Conservation (phyloP, 495 filamentous ascomycete genomes). For the Aspergillus campestris region DNA sequence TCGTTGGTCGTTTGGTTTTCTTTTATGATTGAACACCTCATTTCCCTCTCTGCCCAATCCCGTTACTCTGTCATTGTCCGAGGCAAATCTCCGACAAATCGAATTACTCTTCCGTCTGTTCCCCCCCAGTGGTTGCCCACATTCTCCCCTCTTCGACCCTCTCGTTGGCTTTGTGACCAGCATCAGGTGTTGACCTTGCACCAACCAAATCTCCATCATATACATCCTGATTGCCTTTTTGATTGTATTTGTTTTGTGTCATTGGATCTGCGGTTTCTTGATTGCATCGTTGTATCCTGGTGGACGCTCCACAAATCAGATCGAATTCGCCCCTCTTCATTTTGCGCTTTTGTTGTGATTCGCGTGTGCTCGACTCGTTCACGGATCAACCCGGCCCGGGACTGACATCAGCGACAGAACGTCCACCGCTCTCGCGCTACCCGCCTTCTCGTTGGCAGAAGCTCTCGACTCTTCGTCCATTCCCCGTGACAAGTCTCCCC, state of each 20-base stretch:
- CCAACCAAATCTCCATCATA: background rate
- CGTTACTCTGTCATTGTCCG: conserved; percentile 4
- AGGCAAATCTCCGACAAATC: conserved; percentile 11
- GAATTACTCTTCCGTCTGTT: conserved; percentile 8
- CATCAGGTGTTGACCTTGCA: conserved; percentile 4
- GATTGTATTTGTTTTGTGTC: too few species aligned
- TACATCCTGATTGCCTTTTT: too few species aligned
- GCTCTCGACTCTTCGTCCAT: conserved; percentile 12
- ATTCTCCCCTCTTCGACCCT: background rate
- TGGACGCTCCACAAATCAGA: conserved; percentile 11
- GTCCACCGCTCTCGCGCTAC: background rate
- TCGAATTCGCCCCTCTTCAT: conserved; percentile 10
- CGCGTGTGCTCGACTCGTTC: conserved; percentile 7
- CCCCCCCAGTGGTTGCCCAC: conserved; percentile 7
- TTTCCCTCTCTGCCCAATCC: conserved; percentile 10
- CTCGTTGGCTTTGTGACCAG: conserved; percentile 8
- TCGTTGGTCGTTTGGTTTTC: too few species aligned
- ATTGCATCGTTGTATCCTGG: too few species aligned
- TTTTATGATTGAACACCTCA: conserved; percentile 14
- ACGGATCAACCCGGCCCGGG: conserved; percentile 21
- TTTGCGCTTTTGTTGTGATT: conserved; percentile 3
- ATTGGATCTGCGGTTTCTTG: too few species aligned
- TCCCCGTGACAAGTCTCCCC: conserved; percentile 3
- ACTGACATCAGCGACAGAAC: conserved; percentile 29
- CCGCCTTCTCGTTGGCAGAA: conserved; percentile 24